Evolutionary conservation across 495 filamentous ascomycete species (phyloP), one percentile per base, ranked within the genome.

Genomic region (Glonium stellatum): DNA sequence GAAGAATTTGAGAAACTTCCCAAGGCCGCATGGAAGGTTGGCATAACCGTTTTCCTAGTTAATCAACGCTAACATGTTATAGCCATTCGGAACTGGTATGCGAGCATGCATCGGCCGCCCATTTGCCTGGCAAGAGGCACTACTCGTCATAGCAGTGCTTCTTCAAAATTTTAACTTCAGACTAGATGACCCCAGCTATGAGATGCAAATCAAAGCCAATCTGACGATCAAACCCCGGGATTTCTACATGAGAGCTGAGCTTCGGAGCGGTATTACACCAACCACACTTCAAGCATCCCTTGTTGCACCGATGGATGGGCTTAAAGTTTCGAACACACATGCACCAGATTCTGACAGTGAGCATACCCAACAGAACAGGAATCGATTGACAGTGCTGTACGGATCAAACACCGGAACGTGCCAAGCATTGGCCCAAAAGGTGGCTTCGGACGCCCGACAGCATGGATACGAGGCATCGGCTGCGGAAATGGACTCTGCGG

Each of bases 351-450:
- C 39, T 44, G 48, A 51, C 12, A 51, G 6, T 25, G 25, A 25
- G 9, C 55, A 59, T 18, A 54, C 57, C 0, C 48, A 54, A 22
- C 67, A 56, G 1, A 61, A 59, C n/a, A 65, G 72, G 8, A 78
- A 76, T 57, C 75, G 71, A 0, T 78, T 89, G 69, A 80, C 78
- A 37, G 81, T 89, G 15, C 78, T 83, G 39, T 88, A 82, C 59
- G 86, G 86, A 19, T 85, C 83, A n/a, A 88, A 89, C 59, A 82
- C 81, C 1, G 86, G 86, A 3, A 89, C 86, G n/a, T 89, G 86
- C 66, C 83, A 87, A 66, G 73, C 81, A 4, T 73, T 89, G 18
- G 84, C 85, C 6, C 78, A 82, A 63, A 72, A 77, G 48, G 67
- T 88, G 6, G 84, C 84, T 11, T 74, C 76, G 54, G 78, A 80